Percentiles rank a stretch among this genome's conserved stretches.
phyloP scores from a whole-genome alignment of 257 asterid genomes.

The Paulownia fortunei region DNA sequence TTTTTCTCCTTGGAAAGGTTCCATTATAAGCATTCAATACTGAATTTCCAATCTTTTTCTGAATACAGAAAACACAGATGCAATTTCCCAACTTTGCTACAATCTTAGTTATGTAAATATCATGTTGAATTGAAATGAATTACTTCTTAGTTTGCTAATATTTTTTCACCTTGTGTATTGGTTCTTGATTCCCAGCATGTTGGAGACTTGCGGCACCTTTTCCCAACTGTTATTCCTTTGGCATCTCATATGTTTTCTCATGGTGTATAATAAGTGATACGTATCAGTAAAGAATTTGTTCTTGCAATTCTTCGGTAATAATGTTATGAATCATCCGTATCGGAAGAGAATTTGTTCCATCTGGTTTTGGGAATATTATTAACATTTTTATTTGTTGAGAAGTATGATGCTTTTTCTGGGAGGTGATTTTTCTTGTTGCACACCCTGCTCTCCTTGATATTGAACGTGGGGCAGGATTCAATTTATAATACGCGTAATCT shows the following conservation, averaged over 20 bases:
- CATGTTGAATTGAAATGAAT: slow-evolving; percentile 30
- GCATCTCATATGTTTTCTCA: slow-evolving; percentile 10
- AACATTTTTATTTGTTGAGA: neutral
- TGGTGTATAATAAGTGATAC: slow-evolving; percentile 9
- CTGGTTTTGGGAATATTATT: neutral
- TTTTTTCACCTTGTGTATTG: slow-evolving; percentile 41
- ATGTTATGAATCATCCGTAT: slow-evolving; percentile 25
- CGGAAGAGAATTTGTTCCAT: slow-evolving; percentile 22
- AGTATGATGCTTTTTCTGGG: neutral
- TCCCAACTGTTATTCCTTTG: slow-evolving; percentile 32
- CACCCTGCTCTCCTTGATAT: neutral
- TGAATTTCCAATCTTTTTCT: neutral
- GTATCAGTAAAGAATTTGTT: slow-evolving; percentile 29
- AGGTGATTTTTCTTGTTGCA: slow-evolving; percentile 1
- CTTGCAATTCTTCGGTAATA: slow-evolving; percentile 3
- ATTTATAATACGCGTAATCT: neutral
- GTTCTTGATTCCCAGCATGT: slow-evolving; percentile 48
- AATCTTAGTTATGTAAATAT: neutral
- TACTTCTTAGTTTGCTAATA: slow-evolving; percentile 21
- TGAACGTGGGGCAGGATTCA: neutral
- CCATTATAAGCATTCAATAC: neutral
- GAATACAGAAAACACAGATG: neutral
- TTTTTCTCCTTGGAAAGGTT: neutral
- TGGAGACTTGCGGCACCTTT: slow-evolving; percentile 30
- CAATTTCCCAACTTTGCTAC: neutral